These are phyloP conservation scores for Colletotrichum sidae DNA, from an alignment of 2,329 filamentous ascomycete species.

Conservation along the genomic window DNA sequence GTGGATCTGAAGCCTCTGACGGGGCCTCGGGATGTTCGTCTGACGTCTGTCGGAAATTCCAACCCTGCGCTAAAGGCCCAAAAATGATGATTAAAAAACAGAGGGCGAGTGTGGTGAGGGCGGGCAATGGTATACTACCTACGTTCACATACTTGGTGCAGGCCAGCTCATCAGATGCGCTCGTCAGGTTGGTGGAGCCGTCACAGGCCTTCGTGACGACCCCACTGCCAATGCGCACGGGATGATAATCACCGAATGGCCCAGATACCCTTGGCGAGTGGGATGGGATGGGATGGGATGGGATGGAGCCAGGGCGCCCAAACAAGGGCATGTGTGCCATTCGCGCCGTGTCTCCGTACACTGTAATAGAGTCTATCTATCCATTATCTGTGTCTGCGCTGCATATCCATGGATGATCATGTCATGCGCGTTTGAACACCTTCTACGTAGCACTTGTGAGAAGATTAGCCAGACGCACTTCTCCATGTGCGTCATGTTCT, in stretches of 20 bases:
- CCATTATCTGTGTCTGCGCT: no score
- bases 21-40: conserved; percentile 28
- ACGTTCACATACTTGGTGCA: neutral
- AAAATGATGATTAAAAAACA: no score
- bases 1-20: conserved; percentile 18
- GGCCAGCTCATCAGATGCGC: conserved; percentile 28
- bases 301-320: neutral
- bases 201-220: conserved; percentile 34
- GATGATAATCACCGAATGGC: conserved; percentile 32
- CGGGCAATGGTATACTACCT: no score
- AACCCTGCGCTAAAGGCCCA: neutral
- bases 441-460: no score
- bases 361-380: no score
- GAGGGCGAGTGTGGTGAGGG: no score
- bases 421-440: no score
- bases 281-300: conserved; percentile 11
- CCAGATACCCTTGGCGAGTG: conserved; percentile 6
- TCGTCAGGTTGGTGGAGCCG: conserved; percentile 36
- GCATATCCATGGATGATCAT: no score
- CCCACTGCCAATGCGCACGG: conserved; percentile 34
- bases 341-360: no score
- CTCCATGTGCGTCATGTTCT: no score
- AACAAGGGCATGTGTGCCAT: neutral
- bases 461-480: no score
- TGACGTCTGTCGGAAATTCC: conserved; percentile 32